phyloP scores from a whole-genome alignment of 2,329 filamentous ascomycete genomes.

The Coniochaeta sp. region DNA sequence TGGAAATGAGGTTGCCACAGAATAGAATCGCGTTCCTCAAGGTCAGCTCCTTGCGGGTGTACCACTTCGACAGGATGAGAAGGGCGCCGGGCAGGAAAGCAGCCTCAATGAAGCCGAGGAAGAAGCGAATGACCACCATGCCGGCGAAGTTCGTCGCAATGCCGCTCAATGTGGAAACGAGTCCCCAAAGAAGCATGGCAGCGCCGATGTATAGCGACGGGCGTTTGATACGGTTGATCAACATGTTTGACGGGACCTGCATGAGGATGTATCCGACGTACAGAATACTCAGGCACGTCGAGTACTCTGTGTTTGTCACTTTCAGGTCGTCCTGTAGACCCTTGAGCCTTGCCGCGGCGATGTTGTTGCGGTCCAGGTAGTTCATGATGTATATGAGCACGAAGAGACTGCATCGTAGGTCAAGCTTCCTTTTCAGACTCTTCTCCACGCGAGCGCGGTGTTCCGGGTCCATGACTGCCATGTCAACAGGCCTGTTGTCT shows the following conservation, averaged over 20 bases:
- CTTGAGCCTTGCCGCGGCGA: conserved; percentile 57
- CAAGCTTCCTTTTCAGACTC: conserved; percentile 62
- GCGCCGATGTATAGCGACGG: conserved; percentile 42
- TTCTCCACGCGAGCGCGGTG: conserved; percentile 53
- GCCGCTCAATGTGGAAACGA: conserved; percentile 50
- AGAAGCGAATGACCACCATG: conserved; percentile 49
- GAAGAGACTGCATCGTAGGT: conserved; percentile 58
- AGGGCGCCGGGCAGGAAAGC: conserved; percentile 58
- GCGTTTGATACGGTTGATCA: conserved; percentile 45
- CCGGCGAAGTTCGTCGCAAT: conserved; percentile 42
- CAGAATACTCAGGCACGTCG: conserved; percentile 55
- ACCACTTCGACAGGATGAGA: conserved; percentile 59
- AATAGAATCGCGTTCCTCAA: conserved; percentile 49
- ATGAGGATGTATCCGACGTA: conserved; percentile 61
- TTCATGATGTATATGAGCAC: conserved; percentile 73
- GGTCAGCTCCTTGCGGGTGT: conserved; percentile 51
- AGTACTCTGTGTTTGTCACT: conserved; percentile 51
- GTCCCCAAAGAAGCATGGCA: conserved; percentile 52
- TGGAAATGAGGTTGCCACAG: conserved; percentile 51
- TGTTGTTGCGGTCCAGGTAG: conserved; percentile 63
- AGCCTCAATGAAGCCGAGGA: conserved; percentile 55
- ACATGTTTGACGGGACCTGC: conserved; percentile 52
- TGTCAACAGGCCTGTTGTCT: neutral
- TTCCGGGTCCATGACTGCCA: conserved; percentile 23
- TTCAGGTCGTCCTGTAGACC: conserved; percentile 55